phyloP scores from a whole-genome alignment of 371 early-diverging fungal species.

The Lichtheimia hyalospora region DNA sequence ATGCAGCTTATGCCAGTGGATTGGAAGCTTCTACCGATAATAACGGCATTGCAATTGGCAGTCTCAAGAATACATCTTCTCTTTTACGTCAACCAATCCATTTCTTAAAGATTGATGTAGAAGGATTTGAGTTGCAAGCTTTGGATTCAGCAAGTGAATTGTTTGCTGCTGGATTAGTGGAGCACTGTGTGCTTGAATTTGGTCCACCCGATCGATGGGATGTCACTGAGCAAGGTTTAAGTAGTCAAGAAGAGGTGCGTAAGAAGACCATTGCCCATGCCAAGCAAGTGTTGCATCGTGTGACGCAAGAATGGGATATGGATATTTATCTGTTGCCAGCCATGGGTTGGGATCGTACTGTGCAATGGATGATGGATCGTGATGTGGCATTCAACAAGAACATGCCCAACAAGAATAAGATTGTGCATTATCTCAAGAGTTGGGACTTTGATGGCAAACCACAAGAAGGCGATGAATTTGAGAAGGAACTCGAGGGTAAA shows the following conservation, averaged over 20 bases:
- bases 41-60: neutral
- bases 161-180: conserved; percentile 35
- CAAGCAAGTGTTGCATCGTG: conserved; percentile 10
- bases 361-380: conserved; percentile 30
- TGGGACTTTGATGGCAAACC: conserved; percentile 45
- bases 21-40: conserved; percentile 12
- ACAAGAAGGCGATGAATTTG: conserved; percentile 40
- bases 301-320: conserved; percentile 30
- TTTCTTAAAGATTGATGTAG: conserved; percentile 50
- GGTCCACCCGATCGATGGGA: conserved; percentile 49
- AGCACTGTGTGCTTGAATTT: conserved; percentile 43
- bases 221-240: conserved; percentile 23
- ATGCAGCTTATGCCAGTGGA: conserved; percentile 22
- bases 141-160: conserved; percentile 34
- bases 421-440: conserved; percentile 31
- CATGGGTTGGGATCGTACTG: conserved; percentile 39
- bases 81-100: conserved; percentile 40
- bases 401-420: conserved; percentile 21
- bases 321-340: conserved; percentile 44
- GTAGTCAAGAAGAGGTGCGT: conserved; percentile 15
- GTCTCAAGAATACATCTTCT: conserved; percentile 15
- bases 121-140: conserved; percentile 46
- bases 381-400: conserved; percentile 23
- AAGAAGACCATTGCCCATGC: conserved; percentile 19
- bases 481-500: conserved; percentile 32